These are phyloP conservation scores for Leonotis leonurus DNA, from an alignment of 257 asterid species.

Conservation along the genomic window DNA sequence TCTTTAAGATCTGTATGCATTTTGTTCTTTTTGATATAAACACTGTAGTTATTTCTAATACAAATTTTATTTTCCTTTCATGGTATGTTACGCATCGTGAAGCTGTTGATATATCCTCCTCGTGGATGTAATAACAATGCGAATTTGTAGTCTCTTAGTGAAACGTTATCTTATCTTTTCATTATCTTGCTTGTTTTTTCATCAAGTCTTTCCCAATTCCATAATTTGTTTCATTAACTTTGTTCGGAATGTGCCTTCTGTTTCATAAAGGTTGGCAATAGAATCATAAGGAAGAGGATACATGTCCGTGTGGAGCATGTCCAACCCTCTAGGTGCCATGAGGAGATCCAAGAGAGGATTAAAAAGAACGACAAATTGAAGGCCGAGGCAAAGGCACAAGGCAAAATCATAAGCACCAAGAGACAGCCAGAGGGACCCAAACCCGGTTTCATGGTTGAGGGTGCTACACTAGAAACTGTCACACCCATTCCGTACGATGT, in stretches of 20 bases:
- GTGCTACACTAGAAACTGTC: conserved; percentile 71
- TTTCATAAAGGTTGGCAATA: conserved; percentile 55
- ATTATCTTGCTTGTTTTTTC: not conserved
- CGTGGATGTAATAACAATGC: no score
- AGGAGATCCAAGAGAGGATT: conserved; percentile 48
- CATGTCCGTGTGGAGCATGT: conserved; percentile 85
- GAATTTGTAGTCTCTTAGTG: no score
- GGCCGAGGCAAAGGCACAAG: conserved; percentile 66
- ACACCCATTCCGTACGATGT: conserved; percentile 92
- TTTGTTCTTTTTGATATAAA: no score
- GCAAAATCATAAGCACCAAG: conserved; percentile 70
- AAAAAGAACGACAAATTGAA: conserved; percentile 56
- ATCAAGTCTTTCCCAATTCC: no score
- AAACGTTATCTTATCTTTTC: not conserved
- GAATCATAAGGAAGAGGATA: conserved; percentile 63
- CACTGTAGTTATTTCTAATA: no score
- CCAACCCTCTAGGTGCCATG: conserved; percentile 68
- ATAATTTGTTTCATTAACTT: no score
- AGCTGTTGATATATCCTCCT: no score
- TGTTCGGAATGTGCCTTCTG: not conserved
- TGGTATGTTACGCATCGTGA: no score
- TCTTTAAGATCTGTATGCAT: no score
- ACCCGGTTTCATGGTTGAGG: conserved; percentile 87
- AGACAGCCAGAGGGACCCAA: conserved; percentile 82
- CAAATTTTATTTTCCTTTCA: no score